These are phyloP conservation scores for Pseudohyphozyma bogoriensis DNA, from an alignment of 768 basidiomycete species.

Conservation along the genomic window DNA sequence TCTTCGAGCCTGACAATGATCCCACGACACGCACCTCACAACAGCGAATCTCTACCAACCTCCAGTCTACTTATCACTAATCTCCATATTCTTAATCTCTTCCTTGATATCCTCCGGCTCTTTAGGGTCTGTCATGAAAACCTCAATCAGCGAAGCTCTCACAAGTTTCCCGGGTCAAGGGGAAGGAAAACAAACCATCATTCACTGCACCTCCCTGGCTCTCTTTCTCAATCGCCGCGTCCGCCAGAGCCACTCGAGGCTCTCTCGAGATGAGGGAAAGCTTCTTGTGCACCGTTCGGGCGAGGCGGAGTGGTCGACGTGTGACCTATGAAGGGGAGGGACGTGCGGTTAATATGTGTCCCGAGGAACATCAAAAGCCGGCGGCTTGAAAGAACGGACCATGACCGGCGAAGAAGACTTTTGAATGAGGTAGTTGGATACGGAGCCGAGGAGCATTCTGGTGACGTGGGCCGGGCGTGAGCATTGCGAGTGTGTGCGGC, in stretches of 20 bases:
- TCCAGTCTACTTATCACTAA: too few relatives aligned
- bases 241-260: constrained; percentile 21
- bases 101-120: background rate
- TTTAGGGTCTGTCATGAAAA: background rate
- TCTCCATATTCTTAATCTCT: background rate
- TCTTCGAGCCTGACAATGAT: too few relatives aligned
- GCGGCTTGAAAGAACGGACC: background rate
- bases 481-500: background rate
- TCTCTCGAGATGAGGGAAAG: constrained; percentile 25
- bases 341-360: background rate
- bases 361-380: background rate
- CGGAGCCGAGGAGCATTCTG: constrained; percentile 32
- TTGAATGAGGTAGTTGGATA: constrained; percentile 31
- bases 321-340: constrained; percentile 19
- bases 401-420: constrained; percentile 22
- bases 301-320: constrained; percentile 25
- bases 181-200: background rate
- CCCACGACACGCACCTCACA: too few relatives aligned
- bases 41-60: too few relatives aligned
- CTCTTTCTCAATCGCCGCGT: constrained; percentile 30
- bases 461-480: background rate
- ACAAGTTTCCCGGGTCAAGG: too few relatives aligned
- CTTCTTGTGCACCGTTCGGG: constrained; percentile 23
- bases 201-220: constrained; percentile 22
- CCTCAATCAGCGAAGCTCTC: background rate